These are phyloP conservation scores for Zostera marina DNA, from an alignment of 116 monocot genomes.

Conservation along the genomic window DNA sequence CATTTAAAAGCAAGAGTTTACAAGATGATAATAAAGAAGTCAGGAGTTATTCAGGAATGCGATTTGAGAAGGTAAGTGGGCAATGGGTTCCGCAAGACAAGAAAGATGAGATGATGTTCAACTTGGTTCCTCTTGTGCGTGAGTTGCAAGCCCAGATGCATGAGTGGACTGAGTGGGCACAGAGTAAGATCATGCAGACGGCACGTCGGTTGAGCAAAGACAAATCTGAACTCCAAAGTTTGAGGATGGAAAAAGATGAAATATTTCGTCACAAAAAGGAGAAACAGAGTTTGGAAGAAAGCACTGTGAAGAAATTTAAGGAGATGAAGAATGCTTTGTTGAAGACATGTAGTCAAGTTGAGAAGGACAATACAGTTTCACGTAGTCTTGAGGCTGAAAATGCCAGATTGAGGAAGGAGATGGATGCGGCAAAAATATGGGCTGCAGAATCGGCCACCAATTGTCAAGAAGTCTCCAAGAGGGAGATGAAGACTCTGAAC, in stretches of 20 bases:
- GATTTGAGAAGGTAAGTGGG: conserved; percentile 17
- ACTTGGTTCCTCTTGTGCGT: conserved; percentile 27
- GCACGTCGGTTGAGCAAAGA: conserved; percentile 61
- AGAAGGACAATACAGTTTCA: conserved; percentile 30
- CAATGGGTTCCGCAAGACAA: conserved; percentile 32
- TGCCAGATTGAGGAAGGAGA: conserved; percentile 43
- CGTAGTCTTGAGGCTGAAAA: conserved; percentile 49
- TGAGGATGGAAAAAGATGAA: conserved; percentile 74
- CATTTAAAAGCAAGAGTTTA: conserved; percentile 15
- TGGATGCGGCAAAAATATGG: conserved; percentile 58
- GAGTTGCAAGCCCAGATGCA: conserved; percentile 62
- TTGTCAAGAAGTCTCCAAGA: conserved; percentile 44
- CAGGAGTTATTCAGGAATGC: conserved; percentile 10
- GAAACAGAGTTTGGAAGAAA: conserved; percentile 61
- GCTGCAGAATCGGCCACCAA: conserved; percentile 49
- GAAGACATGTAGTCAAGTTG: conserved; percentile 46
- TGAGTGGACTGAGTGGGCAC: conserved; percentile 86
- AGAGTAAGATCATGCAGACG: conserved; percentile 82
- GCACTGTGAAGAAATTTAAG: conserved; percentile 53
- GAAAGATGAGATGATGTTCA: conserved; percentile 55
- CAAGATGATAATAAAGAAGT: conserved; percentile 6
- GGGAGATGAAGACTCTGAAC: conserved; percentile 47
- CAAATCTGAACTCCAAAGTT: conserved; percentile 50
- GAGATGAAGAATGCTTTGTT: conserved; percentile 78
- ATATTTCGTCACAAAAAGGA: conserved; percentile 51